Evolutionary conservation across 2,329 filamentous ascomycete species (phyloP).

Genomic region (Ophiostoma sp.): DNA sequence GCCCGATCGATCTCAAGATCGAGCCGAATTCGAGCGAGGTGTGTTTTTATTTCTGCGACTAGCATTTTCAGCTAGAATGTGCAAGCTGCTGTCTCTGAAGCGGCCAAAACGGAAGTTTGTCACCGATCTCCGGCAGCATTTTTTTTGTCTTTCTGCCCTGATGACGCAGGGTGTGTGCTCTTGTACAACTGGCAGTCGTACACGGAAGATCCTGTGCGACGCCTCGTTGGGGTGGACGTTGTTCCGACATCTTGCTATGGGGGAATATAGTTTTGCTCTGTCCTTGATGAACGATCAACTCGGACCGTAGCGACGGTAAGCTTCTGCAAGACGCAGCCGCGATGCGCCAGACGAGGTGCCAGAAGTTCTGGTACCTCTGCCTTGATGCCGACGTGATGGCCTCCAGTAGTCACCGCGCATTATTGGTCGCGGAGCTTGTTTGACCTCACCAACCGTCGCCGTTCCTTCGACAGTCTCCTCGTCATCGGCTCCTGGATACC

Average conservation of each 20-base stretch:
- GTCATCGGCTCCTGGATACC: background rate
- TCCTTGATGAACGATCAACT: conserved; percentile 16
- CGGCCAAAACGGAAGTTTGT: background rate
- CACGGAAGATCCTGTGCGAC: background rate
- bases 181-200: background rate
- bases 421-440: background rate
- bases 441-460: background rate
- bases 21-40: conserved; percentile 1
- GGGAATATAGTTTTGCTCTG: background rate
- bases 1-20: conserved; percentile 1
- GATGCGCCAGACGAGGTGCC: background rate
- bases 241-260: background rate
- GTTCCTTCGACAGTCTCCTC: background rate
- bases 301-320: conserved; percentile 24
- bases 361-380: background rate
- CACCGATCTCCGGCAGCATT: background rate
- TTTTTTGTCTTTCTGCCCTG: background rate
- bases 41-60: background rate
- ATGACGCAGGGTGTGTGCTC: background rate
- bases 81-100: background rate
- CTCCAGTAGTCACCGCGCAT: conserved; percentile 17
- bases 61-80: background rate
- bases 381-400: conserved; percentile 4
- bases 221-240: background rate
- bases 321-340: conserved; percentile 14